A percentile compares a stretch with the other conserved stretches of the same genome.
These are phyloP conservation scores for Puccinellia tenuiflora DNA, from an alignment of 176 grass and related monocot species.

Conservation along the genomic window DNA sequence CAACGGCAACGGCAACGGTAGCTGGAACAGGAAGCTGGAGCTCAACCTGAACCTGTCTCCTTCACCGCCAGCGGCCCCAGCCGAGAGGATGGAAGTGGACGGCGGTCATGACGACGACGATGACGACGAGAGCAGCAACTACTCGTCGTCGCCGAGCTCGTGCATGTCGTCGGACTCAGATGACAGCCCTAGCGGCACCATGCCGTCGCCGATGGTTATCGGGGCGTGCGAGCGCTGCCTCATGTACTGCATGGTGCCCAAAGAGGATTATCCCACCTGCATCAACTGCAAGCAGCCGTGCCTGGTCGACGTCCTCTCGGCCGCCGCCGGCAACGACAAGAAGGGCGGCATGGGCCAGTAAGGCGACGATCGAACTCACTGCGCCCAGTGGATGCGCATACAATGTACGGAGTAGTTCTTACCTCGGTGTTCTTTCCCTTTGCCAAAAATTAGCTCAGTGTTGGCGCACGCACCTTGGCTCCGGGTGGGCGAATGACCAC, in stretches of 20 bases:
- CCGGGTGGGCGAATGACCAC: background rate
- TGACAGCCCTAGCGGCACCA: conserved; percentile 17
- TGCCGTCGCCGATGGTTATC: conserved; percentile 43
- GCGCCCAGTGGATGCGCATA: conserved; percentile 36
- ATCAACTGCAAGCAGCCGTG: conserved; percentile 59
- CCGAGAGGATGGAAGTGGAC: conserved; percentile 11
- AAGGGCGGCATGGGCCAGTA: conserved; percentile 32
- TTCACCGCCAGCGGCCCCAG: background rate
- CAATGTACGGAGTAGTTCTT: background rate
- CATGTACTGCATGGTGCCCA: conserved; percentile 61
- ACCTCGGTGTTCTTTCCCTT: background rate
- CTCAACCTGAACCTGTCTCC: conserved; percentile 51
- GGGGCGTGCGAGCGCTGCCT: conserved; percentile 59
- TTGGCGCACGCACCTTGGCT: background rate
- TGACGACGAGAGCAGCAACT: conserved; percentile 7
- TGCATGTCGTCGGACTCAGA: conserved; percentile 59
- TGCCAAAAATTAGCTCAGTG: background rate
- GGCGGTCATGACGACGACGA: background rate
- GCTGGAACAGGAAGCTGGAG: conserved; percentile 35
- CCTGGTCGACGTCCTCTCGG: conserved; percentile 41
- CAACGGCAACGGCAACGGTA: background rate
- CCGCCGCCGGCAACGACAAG: background rate
- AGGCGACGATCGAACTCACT: background rate
- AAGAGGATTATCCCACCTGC: conserved; percentile 53
- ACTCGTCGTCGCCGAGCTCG: conserved; percentile 48